Evolutionary conservation across 108 stramenopile genomes (phyloP).

Genomic region (Parietichytrium sp.): DNA sequence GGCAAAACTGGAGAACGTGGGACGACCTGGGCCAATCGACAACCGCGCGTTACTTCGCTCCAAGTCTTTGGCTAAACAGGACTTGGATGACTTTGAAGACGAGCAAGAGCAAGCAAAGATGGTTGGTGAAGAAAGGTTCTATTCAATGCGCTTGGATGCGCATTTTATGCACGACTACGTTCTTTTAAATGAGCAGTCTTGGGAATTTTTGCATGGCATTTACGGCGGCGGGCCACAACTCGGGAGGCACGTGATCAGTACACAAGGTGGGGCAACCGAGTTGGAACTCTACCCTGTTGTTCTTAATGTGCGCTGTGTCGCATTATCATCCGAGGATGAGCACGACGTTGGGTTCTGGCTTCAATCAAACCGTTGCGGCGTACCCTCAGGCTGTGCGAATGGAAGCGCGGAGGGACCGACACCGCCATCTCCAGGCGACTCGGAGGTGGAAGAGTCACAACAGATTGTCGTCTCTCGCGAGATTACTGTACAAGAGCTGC

Average conservation of each 20-base stretch:
- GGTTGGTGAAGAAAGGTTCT: too few relatives aligned
- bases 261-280: not conserved
- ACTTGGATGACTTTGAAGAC: not conserved
- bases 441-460: too few relatives aligned
- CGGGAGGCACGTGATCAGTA: not conserved
- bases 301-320: conserved; percentile 12
- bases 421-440: too few relatives aligned
- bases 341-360: too few relatives aligned
- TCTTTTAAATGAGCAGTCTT: not conserved
- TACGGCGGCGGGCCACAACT: conserved; percentile 19
- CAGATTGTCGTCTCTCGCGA: too few relatives aligned
- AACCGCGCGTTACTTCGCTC: not conserved
- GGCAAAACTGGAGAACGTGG: not conserved
- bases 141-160: not conserved
- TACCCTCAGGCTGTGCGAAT: too few relatives aligned
- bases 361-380: too few relatives aligned
- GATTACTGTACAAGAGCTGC: too few relatives aligned
- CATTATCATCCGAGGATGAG: not conserved
- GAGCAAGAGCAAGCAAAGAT: not conserved
- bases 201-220: not conserved
- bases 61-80: not conserved
- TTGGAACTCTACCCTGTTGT: conserved; percentile 8
- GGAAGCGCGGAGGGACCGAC: too few relatives aligned
- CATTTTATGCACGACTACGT: not conserved
- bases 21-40: conserved; percentile 3